These are phyloP conservation scores for Chrysoporthe austroafricana DNA, from an alignment of 2,329 filamentous ascomycete species.

Conservation along the genomic window DNA sequence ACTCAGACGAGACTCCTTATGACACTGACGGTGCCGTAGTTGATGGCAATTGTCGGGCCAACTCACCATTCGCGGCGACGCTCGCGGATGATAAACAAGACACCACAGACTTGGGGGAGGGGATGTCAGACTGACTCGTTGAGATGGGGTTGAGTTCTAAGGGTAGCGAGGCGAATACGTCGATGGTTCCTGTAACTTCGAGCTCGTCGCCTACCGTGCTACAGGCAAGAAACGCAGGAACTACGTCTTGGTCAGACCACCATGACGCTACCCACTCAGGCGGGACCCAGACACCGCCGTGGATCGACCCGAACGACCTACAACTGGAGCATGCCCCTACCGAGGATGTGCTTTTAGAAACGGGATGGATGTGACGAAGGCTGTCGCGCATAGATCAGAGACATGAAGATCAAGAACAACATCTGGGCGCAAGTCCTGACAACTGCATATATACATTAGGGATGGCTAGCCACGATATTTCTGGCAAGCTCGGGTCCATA, in stretches of 20 bases:
- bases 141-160: slow-evolving; percentile 26
- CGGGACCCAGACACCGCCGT: neutral
- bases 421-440: slow-evolving; percentile 19
- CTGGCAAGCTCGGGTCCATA: neutral
- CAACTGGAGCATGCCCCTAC: neutral
- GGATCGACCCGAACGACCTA: neutral
- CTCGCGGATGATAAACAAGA: slow-evolving; percentile 27
- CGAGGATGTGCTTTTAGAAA: slow-evolving; percentile 1
- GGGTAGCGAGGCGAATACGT: slow-evolving; percentile 16
- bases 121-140: slow-evolving; percentile 28
- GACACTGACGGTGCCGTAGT: neutral
- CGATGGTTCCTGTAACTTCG: neutral
- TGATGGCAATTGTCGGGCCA: slow-evolving; percentile 1
- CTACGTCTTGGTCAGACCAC: neutral
- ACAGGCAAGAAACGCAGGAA: too few relatives aligned
- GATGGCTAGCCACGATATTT: neutral
- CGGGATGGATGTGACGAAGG: slow-evolving; percentile 17
- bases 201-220: too few relatives aligned
- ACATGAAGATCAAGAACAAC: slow-evolving; percentile 1
- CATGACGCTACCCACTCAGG: neutral
- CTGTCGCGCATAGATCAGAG: neutral
- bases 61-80: slow-evolving; percentile 19
- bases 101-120: slow-evolving; percentile 22
- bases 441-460: neutral
- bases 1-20: slow-evolving; percentile 4